Evolutionary conservation across 2,329 filamentous ascomycete genomes (phyloP), one percentile per base, ranked within the genome.

Genomic region (Hymenoscyphus scutula): DNA sequence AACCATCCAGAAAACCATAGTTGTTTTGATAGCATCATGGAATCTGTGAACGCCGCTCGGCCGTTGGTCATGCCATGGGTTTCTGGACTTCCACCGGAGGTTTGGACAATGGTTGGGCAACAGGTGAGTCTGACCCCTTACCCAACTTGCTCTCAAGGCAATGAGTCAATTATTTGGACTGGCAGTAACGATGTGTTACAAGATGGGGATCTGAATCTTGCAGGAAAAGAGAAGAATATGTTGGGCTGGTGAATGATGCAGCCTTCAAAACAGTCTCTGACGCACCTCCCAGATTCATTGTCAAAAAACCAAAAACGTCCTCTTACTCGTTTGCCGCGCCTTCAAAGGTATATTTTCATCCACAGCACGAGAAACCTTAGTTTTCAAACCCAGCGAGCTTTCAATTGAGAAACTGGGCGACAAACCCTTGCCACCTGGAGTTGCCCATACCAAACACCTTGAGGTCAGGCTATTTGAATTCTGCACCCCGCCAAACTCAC

Each of bases 321-420:
- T 82, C 78, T 61, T 81, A 6, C 23, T n/a, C 29, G 41, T 53
- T n/a, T 61, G 58, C 54, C 41, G 32, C 5, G n/a, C 53, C 3
- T 63, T 63, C 45, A 23, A 29, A 29, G 19, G 32, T 23, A 23
- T 53, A 11, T 63, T 61, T 51, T 8, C 45, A 6, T 48, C 58
- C 38, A 11, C 58, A 7, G 51, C 59, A 29, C 45, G 45, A 37
- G 32, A 53, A 29, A 11, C 30, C 30, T 48, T 56, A 2, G n/a
- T 34, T 13, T n/a, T 60, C 17, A 38, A n/a, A 6, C 27, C 61
- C 10, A 19, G 56, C 7, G 38, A 56, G 8, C 29, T 37, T 15
- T 15, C 23, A 27, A 15, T 32, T 55, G 25, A 23, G 2, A n/a
- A 30, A 7, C n/a, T 57, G 45, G 54, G 38, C 15, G 10, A 53